These are phyloP conservation scores for Arthrobotrys pseudoclavata DNA, from an alignment of 2,329 filamentous ascomycete species.

Conservation along the genomic window DNA sequence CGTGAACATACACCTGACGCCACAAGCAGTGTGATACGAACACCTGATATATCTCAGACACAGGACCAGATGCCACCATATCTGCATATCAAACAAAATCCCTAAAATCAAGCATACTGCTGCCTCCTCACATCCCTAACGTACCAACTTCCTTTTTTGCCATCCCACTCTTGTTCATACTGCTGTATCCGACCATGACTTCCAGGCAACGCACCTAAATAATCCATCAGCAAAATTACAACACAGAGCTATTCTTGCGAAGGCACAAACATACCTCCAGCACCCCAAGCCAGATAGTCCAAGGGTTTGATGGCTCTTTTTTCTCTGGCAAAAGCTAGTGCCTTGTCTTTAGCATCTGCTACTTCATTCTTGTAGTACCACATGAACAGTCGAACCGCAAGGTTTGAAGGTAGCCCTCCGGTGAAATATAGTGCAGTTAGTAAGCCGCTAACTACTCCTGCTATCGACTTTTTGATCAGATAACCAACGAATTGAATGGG, in stretches of 20 bases:
- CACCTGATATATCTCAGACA: constrained; percentile 1
- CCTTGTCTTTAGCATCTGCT: constrained; percentile 54
- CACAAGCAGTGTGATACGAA: background rate
- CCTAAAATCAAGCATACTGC: constrained; percentile 29
- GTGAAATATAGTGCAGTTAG: constrained; percentile 53
- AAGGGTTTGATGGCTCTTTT: constrained; percentile 54
- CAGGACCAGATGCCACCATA: background rate
- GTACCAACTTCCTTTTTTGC: constrained; percentile 55
- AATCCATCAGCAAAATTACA: constrained; percentile 17
- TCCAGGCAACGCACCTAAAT: constrained; percentile 50
- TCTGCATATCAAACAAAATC: background rate
- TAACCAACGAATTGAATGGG: constrained; percentile 55
- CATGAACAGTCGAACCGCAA: constrained; percentile 54
- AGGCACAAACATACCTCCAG: constrained; percentile 38
- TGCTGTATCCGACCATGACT: constrained; percentile 45
- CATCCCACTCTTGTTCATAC: constrained; percentile 59
- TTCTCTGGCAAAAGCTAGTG: constrained; percentile 47
- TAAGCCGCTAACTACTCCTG: constrained; percentile 47
- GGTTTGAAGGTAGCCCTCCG: constrained; percentile 46
- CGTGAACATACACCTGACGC: constrained; percentile 18
- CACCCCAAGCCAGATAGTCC: constrained; percentile 57
- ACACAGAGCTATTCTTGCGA: background rate
- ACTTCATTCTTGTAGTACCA: constrained; percentile 58
- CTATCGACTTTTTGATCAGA: constrained; percentile 51
- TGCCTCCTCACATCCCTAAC: constrained; percentile 45